Evolutionary conservation across 345 rosid genomes (phyloP), one percentile per base, ranked within the genome.

Genomic region (Corchorus olitorius): DNA sequence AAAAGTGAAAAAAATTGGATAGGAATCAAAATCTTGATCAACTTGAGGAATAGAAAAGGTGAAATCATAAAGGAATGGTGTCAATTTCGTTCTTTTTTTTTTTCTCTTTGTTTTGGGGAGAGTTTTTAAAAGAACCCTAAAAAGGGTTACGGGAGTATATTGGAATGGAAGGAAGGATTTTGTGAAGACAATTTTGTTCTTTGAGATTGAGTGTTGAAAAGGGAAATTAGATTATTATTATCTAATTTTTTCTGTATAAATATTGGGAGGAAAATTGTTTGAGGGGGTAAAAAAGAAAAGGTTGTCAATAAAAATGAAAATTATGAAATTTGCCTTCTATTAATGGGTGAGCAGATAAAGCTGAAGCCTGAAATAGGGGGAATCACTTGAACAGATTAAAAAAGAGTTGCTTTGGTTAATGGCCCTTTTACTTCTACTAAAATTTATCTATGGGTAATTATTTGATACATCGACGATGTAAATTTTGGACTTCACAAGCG

Each of bases 11-110:
- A 71, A 74, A 58, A 59, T 71, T 45, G 68, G 81, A 61, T 19
- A 54, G 80, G 89, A 78, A 85, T 86, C 89, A 65, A 85, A 83
- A 85, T 73, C 85, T 59, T 76, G 74, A 70, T 79, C 63, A 45
- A 82, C 35, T 76, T 65, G 45, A 5, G 80, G 72, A 56, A 74
- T 56, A 74, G 76, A 48, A 73, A 82, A 77, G 77, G 58, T 10
- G 67, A 71, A 80, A 81, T 67, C 83, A 81, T 83, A 74, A 83
- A 81, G 76, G 70, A 76, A 60, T 14, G 86, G 85, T 63, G 83
- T 74, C 74, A 65, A 72, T 80, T 45, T 12, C 6, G 43, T 62
- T 34, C 4, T 3, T 14, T 13, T 13, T 11, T 53, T 53, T 53
- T 53, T 3, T 8, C n/a, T 48, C 0, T 8, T 13, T 4, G 4